Percentiles rank a stretch among this genome's conserved stretches.
phyloP scores from a whole-genome alignment of 805 yeast genomes.

The Candida railenensis region DNA sequence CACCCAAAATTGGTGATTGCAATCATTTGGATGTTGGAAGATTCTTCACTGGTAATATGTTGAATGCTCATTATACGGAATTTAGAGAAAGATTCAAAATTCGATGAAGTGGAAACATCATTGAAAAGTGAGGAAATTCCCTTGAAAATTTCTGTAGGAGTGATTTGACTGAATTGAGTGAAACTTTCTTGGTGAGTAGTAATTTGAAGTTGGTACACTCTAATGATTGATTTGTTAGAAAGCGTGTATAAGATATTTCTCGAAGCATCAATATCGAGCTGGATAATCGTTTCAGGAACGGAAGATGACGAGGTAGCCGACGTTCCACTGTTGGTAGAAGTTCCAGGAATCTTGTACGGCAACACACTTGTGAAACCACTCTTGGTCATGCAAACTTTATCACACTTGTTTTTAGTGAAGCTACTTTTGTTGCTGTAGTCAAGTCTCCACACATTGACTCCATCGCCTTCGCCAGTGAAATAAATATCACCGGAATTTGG shows the following conservation, averaged over 20 bases:
- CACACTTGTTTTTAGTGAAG: conserved; percentile 83
- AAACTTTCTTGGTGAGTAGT: conserved; percentile 34
- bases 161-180: conserved; percentile 34
- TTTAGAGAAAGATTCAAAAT: conserved; percentile 45
- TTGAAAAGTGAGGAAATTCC: conserved; percentile 51
- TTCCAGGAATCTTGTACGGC: conserved; percentile 32
- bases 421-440: conserved; percentile 79
- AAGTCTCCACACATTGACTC: conserved; percentile 81
- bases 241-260: conserved; percentile 78
- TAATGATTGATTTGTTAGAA: conserved; percentile 76
- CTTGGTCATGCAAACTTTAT: conserved; percentile 78
- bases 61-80: conserved; percentile 63
- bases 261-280: conserved; percentile 71
- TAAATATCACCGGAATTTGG: conserved; percentile 74
- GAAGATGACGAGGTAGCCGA: conserved; percentile 12
- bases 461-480: conserved; percentile 79
- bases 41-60: conserved; percentile 62
- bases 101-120: conserved; percentile 42
- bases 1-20: conserved; percentile 85
- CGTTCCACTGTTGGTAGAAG: conserved; percentile 10
- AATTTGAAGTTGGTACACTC: conserved; percentile 66
- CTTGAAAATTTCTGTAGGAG: conserved; percentile 47
- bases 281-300: conserved; percentile 57
- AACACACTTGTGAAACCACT: conserved; percentile 46
- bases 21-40: conserved; percentile 66